Percentiles rank a stretch among this genome's conserved stretches.
These are phyloP conservation scores for Parsonsia alboflavescens DNA, from an alignment of 257 asterid species.

Conservation along the genomic window DNA sequence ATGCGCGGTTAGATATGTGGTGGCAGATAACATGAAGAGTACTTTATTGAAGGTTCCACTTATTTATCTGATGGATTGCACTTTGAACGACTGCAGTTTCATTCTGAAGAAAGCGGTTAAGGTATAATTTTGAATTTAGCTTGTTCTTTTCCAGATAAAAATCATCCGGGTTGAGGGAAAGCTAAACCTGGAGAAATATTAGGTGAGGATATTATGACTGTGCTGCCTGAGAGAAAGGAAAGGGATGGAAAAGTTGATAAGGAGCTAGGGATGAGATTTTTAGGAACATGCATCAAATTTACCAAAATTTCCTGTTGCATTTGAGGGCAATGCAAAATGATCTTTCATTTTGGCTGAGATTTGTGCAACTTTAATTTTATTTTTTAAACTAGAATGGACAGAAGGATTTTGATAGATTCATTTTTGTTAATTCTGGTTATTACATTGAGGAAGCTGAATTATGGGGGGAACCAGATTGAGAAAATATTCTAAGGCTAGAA, in stretches of 20 bases:
- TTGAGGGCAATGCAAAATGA: not conserved
- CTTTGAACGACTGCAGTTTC: slow-evolving; percentile 73
- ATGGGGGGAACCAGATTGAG: not conserved
- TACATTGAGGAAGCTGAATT: not conserved
- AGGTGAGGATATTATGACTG: not conserved
- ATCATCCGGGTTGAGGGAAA: not conserved
- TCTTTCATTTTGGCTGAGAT: not conserved
- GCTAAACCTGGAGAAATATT: not conserved
- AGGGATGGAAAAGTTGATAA: not conserved
- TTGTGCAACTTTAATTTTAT: not conserved
- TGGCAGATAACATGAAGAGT: slow-evolving; percentile 53
- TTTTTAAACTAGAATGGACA: not conserved
- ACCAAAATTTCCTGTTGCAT: not conserved
- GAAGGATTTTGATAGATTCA: not conserved
- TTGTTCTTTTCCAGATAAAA: not conserved
- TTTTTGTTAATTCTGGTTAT: not conserved
- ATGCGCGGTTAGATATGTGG: slow-evolving; percentile 37
- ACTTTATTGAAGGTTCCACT: slow-evolving; percentile 54
- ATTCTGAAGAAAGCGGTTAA: slow-evolving; percentile 52
- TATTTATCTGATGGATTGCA: slow-evolving; percentile 90
- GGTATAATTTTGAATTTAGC: slow-evolving; percentile 36
- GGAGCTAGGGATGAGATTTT: not conserved
- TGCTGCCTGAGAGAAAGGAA: not conserved
- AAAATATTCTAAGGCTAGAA: not conserved
- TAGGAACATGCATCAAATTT: not conserved